phyloP scores from a whole-genome alignment of 257 asterid genomes.

The Agastache rugosa region DNA sequence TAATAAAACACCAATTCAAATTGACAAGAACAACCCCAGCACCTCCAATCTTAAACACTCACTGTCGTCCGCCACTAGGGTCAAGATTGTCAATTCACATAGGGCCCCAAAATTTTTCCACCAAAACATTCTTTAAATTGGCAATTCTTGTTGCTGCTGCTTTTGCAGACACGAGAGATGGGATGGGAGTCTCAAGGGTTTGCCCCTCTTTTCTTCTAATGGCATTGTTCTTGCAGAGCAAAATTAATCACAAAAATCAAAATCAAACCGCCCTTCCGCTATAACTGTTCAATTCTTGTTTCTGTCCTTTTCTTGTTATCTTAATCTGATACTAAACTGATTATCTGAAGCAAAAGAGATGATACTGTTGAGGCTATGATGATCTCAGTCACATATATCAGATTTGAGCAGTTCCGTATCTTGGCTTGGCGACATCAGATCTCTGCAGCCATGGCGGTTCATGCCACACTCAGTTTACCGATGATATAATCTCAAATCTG shows the following conservation, averaged over 20 bases:
- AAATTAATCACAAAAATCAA: too few relatives aligned
- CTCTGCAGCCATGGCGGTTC: slow-evolving; percentile 46
- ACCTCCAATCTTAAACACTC: slow-evolving; percentile 18
- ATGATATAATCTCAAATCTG: slow-evolving; percentile 31
- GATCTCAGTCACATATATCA: slow-evolving; percentile 9
- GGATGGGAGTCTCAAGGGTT: slow-evolving; percentile 49
- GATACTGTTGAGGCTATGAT: slow-evolving; percentile 31
- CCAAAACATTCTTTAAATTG: not conserved
- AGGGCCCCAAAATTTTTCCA: too few relatives aligned
- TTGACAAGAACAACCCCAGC: slow-evolving; percentile 10
- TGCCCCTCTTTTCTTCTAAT: slow-evolving; percentile 39
- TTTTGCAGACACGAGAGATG: slow-evolving; percentile 14
- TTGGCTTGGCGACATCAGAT: slow-evolving; percentile 44
- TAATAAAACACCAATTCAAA: not conserved
- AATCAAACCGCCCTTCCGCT: slow-evolving; percentile 24
- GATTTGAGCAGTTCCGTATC: slow-evolving; percentile 35
- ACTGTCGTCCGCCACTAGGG: slow-evolving; percentile 3
- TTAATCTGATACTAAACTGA: too few relatives aligned
- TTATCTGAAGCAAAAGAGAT: too few relatives aligned
- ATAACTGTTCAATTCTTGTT: not conserved
- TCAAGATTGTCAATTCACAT: not conserved
- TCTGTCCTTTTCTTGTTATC: too few relatives aligned
- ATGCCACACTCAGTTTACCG: slow-evolving; percentile 10
- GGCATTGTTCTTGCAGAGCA: too few relatives aligned
- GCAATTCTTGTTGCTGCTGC: not conserved